Evolutionary conservation across 2,329 filamentous ascomycete species (phyloP), one percentile per base, ranked within the genome.

Genomic region (Pseudocercospora fuligena): DNA sequence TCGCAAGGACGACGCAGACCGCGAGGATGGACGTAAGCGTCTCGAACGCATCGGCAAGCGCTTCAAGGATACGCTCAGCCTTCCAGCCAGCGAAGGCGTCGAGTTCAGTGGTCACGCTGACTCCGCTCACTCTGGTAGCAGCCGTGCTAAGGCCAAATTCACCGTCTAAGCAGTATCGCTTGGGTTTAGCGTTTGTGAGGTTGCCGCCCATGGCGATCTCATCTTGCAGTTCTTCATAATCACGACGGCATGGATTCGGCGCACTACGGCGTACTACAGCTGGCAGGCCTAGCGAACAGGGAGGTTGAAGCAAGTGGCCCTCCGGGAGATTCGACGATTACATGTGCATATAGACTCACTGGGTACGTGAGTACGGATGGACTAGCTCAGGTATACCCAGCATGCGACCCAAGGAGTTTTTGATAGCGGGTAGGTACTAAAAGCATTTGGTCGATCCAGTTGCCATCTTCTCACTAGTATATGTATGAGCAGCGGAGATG

Each of bases 101-200:
- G 96, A 99, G 83, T 99, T 98, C 83, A 97, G 93, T 21, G 95
- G 95, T 67, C 95, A 99, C 83, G 97, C 93, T 19, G 96, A 99
- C 74, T 92, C 92, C 74, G 94, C 95, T 43, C 92, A 97, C 79
- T 89, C 91, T 67, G 95, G 95, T 73, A 97, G 94, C 82, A 97
- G 93, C 67, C 90, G 96, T 75, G 95, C 95, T 65, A 98, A 96
- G 87, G 92, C 95, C 75, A 99, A 97, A 86, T 92, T 93, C 81
- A 85, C 87, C 60, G 93, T 93, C 76, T 97, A 56, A 90, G 71
- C 68, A 64, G 21, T 33, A 36, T 40, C 40, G 19, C 61, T 60
- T 40, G 40, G 43, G 31, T 33, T 54, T 40, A 36, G 49, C 16
- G 23, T 31, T 27, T 31, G 64, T 49, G 58, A 31, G 65, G 57